phyloP scores from a whole-genome alignment of 2,329 filamentous ascomycete genomes.

The Aspergillus texensis region DNA sequence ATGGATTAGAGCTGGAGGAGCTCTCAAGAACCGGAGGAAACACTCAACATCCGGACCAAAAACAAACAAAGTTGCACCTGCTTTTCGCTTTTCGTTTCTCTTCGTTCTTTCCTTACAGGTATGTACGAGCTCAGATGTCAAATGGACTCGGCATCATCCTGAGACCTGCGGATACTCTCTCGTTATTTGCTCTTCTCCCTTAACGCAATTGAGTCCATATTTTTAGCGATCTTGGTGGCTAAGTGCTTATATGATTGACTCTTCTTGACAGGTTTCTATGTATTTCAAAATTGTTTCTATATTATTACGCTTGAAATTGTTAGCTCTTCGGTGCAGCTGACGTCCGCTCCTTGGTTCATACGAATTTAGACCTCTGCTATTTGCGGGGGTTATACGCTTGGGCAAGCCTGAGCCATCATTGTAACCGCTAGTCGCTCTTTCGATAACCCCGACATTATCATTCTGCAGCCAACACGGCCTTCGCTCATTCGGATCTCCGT shows the following conservation, averaged over 20 bases:
- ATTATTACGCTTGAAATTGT: conserved; percentile 16
- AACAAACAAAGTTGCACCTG: background rate
- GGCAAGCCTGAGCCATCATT: background rate
- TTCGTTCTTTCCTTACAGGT: conserved; percentile 10
- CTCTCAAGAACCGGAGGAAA: background rate
- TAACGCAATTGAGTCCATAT: background rate
- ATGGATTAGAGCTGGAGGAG: conserved; percentile 10
- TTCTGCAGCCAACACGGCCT: background rate
- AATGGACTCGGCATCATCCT: background rate
- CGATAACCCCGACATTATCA: background rate
- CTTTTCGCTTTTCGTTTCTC: conserved; percentile 4
- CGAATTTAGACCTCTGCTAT: background rate
- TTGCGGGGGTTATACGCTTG: background rate
- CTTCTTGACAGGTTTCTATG: conserved; percentile 11
- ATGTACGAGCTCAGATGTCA: background rate
- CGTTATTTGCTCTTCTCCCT: background rate
- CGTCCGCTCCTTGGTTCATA: conserved; percentile 26
- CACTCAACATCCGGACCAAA: background rate
- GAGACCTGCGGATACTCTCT: background rate
- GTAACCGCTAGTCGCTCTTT: conserved; percentile 13
- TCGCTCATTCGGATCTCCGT: conserved; percentile 5
- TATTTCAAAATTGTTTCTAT: conserved; percentile 11
- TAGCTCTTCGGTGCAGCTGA: conserved; percentile 22
- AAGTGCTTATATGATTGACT: background rate
- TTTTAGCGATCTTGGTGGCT: background rate